These are phyloP conservation scores for Candida labiduridarum DNA, from an alignment of 1,139 yeast genomes.

Conservation along the genomic window DNA sequence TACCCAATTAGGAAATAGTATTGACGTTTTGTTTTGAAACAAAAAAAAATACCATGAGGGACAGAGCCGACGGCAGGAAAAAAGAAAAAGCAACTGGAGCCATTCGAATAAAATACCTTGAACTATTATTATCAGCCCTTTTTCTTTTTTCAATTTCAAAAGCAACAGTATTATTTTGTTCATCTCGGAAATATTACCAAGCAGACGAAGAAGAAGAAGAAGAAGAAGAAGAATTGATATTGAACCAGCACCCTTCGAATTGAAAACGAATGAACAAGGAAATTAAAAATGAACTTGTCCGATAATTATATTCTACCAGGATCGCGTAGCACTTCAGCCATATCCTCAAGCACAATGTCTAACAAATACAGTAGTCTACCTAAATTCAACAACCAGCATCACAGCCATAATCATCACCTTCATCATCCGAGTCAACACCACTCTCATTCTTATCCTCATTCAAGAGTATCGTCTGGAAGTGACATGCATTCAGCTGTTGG, in stretches of 20 bases:
- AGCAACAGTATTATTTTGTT: not conserved
- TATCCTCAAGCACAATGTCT: conserved; percentile 10
- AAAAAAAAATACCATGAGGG: not conserved
- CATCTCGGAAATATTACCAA: not conserved
- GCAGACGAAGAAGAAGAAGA: not conserved
- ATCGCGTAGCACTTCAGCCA: conserved; percentile 2
- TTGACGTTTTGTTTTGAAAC: conserved; percentile 1
- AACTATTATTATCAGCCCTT: not conserved
- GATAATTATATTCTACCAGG: conserved; percentile 3
- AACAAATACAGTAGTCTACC: conserved; percentile 21
- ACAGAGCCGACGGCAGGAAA: not conserved
- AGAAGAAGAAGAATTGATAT: not conserved
- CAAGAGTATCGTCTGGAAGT: conserved; percentile 10
- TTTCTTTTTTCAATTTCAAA: not conserved
- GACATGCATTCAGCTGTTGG: conserved; percentile 19
- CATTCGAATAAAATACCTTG: not conserved
- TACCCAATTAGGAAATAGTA: conserved; percentile 3
- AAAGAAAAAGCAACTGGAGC: not conserved
- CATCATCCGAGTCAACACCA: conserved; percentile 2
- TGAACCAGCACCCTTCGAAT: not conserved
- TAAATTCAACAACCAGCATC: conserved; percentile 14
- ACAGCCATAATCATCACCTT: conserved; percentile 3
- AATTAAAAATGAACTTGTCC: conserved; percentile 2
- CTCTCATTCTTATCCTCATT: conserved; percentile 5
- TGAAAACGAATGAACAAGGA: not conserved